Base-by-base conservation (phyloP, 78 protist genomes). In the Planoprotostelium fungivorum region DNA sequence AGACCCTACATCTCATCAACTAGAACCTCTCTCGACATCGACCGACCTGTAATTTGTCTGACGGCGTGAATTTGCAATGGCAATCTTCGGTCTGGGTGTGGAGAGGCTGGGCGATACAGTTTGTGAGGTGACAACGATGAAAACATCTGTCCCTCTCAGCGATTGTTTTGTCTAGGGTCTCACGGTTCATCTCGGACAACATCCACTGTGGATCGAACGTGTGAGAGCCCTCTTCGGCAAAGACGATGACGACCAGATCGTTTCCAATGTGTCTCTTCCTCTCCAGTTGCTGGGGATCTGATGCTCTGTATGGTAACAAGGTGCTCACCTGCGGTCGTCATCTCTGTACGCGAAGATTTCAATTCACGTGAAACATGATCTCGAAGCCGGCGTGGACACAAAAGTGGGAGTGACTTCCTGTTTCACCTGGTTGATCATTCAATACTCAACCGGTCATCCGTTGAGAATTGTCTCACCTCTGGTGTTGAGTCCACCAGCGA, bases 211-310 rank as follows among this genome's bases (percentile, higher is more conserved):
- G 73, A 16, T 51, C 16, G 16, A 51, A 51, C 5, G 73, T 5
- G 16, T 5, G 73, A 25, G 73, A 5, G 31, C 73, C 73, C 16
- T 51, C 73, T 51, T 96, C 98, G 34, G 87, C 85, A 85, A 94
- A 96, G 28, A 95, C 93, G 5, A 96, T 83, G 28, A 89, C 90
- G 36, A 93, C 91, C 0, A 91, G 86, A 89, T 96, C 98, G 88
- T 96, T 96, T 38, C 98, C 98, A 34, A 95, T 94, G 86, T 95
- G 97, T 31, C 96, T 85, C 92, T 96, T 96, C 84, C 96, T 86
- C 63, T 94, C 94, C 34, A 96, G 38, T 84, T 94, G 96, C 89
- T 96, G 98, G 73, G 31, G 28, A 86, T 96, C 96, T n/a, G 38
- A 38, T 23, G 88, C 37, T 35, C 84, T 51, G 83, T 63, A 88